phyloP scores from a whole-genome alignment of 2,329 filamentous ascomycete species.

The Claviceps purpurea region DNA sequence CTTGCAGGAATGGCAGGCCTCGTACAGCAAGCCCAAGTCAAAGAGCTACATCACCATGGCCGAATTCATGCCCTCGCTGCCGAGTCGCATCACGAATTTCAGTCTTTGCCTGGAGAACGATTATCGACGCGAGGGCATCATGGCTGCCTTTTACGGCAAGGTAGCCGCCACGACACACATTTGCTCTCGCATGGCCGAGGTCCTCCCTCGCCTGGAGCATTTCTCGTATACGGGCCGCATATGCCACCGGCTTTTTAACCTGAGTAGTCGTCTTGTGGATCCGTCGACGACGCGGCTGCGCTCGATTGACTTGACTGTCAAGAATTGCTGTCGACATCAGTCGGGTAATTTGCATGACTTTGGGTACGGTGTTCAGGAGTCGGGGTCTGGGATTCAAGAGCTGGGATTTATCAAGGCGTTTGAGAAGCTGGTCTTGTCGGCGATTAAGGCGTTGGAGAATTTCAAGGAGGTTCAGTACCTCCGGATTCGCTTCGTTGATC shows the following conservation, averaged over 20 bases:
- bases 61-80: conserved; percentile 44
- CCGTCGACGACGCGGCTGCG: conserved; percentile 39
- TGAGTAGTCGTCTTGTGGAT: conserved; percentile 36
- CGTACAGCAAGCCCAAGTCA: conserved; percentile 57
- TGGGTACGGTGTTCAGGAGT: not conserved
- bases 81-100: conserved; percentile 45
- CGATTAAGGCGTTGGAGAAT: conserved; percentile 44
- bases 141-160: conserved; percentile 48
- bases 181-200: conserved; percentile 47
- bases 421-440: conserved; percentile 52
- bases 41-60: conserved; percentile 62
- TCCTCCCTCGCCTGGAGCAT: conserved; percentile 50
- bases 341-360: conserved; percentile 40
- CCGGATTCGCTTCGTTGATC: conserved; percentile 61
- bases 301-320: conserved; percentile 58
- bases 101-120: conserved; percentile 60
- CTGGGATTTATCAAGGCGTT: conserved; percentile 60
- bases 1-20: conserved; percentile 48
- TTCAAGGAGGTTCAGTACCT: conserved; percentile 49
- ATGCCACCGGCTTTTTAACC: conserved; percentile 55
- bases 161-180: conserved; percentile 48
- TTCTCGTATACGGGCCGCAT: conserved; percentile 60
- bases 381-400: conserved; percentile 57
- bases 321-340: conserved; percentile 54
- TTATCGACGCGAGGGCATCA: conserved; percentile 50